phyloP scores from a whole-genome alignment of 2,329 filamentous ascomycete genomes.

The Tolypocladium inflatum region DNA sequence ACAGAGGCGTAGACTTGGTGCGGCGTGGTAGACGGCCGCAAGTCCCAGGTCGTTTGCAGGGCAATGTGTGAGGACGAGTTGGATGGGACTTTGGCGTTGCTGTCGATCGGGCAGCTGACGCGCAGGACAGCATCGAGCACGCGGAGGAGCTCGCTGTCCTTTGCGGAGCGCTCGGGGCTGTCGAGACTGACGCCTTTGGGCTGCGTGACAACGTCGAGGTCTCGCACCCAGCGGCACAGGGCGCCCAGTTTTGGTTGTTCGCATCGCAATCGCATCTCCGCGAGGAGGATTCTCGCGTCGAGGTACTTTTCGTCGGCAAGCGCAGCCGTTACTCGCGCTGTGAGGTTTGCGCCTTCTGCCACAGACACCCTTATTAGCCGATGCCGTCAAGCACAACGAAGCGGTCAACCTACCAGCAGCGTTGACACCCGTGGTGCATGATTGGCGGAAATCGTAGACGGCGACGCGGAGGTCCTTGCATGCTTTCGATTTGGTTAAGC shows the following conservation, averaged over 20 bases:
- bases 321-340: constrained; percentile 55
- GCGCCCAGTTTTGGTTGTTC: constrained; percentile 59
- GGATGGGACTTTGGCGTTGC: constrained; percentile 19
- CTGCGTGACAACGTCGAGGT: constrained; percentile 57
- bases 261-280: constrained; percentile 60
- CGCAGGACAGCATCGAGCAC: constrained; percentile 57
- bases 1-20: constrained; percentile 47
- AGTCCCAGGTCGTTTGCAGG: constrained; percentile 52
- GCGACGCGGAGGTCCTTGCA: constrained; percentile 58
- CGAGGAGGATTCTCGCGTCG: constrained; percentile 55
- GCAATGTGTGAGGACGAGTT: constrained; percentile 38
- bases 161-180: constrained; percentile 25
- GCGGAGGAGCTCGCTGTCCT: constrained; percentile 45
- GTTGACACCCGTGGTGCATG: constrained; percentile 58
- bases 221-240: constrained; percentile 62
- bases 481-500: constrained; percentile 56
- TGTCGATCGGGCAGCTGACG: constrained; percentile 52
- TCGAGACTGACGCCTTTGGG: constrained; percentile 28
- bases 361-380: background rate
- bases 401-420: constrained; percentile 30
- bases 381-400: background rate
- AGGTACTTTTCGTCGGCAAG: constrained; percentile 55
- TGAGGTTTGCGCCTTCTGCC: constrained; percentile 51
- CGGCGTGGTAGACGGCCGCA: constrained; percentile 32
- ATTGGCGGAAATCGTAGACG: constrained; percentile 60